Base-by-base conservation (phyloP, 2,329 filamentous ascomycete species). In the Tolypocladium capitatum region DNA sequence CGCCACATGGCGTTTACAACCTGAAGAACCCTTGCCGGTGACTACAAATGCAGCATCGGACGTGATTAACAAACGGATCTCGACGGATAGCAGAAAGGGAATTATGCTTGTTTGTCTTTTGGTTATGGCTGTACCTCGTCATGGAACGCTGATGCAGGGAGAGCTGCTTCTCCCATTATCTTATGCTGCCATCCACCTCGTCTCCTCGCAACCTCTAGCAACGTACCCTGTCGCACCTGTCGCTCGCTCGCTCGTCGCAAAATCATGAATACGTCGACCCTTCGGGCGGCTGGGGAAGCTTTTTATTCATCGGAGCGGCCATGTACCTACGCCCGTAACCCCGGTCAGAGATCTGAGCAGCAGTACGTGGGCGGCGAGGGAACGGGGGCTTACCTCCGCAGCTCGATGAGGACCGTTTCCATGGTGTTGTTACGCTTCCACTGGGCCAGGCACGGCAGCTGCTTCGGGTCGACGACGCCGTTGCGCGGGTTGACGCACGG, bases 401-500 rank as follows among this genome's bases (percentile, higher is more conserved):
- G 73, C 64, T 94, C 89, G 53, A 92, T 87, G 55, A 95, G 71
- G 47, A 94, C 82, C 1, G 87, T 94, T 72, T 97, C 91, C 86
- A 95, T 94, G 32, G 89, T 94, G 63, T 89, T 92, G 43, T 94
- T 84, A 51, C 88, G 77, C 72, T 86, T 92, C 92, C 92, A 98
- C 65, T 86, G 82, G 48, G 83, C 79, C 41, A 98, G 76, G 59
- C 90, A 94, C 16, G 85, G 85, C 32, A 98, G 75, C 62, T 90
- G 87, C 50, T 76, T 75, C 18, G 86, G 82, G 62, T 97, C 89
- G 56, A 97, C 88, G 73, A 87, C 61, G 61, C 92, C 92, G 53
- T 85, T 85, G 56, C 73, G 78, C 53, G 76, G 73, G 68, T 91
- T 85, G 46, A 98, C 92, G 60, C 91, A 94, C 27, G 92, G 92